Evolutionary conservation across 169 alveolate genomes (phyloP).

Genomic region (Toxoplasma gondii): DNA sequence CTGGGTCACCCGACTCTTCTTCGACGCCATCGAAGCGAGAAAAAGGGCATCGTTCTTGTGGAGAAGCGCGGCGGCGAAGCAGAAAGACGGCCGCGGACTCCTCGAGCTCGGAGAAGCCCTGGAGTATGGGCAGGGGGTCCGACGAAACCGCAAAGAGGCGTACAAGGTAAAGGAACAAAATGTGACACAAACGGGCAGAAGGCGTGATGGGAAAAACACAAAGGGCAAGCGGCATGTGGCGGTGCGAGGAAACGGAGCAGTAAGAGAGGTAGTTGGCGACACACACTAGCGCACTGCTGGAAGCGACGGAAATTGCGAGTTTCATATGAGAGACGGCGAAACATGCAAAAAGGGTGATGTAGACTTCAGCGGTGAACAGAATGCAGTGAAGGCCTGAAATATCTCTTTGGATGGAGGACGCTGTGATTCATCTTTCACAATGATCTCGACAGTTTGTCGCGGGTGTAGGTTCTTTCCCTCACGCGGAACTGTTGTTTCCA

Average conservation of each 20-base stretch:
- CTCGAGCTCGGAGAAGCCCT: conserved; percentile 21
- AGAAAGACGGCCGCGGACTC: conserved; percentile 29
- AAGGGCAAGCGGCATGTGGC: background rate
- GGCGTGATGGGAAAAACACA: background rate
- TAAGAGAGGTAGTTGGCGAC: background rate
- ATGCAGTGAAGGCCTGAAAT: too few relatives aligned
- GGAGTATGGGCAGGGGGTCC: background rate
- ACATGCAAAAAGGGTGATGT: too few relatives aligned
- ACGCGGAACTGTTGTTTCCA: too few relatives aligned
- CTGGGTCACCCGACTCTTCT: background rate
- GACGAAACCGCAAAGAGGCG: background rate
- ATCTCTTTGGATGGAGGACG: too few relatives aligned
- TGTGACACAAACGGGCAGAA: too few relatives aligned
- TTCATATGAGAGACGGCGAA: too few relatives aligned
- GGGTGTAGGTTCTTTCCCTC: too few relatives aligned
- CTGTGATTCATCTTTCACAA: too few relatives aligned
- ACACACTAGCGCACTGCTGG: too few relatives aligned
- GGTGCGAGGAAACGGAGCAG: background rate
- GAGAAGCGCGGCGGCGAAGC: background rate
- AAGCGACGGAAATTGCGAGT: too few relatives aligned
- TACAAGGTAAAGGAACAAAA: background rate
- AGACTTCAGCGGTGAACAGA: too few relatives aligned
- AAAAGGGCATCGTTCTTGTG: background rate
- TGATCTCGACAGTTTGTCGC: too few relatives aligned
- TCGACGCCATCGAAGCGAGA: background rate